Evolutionary conservation across 1,284 basidiomycete genomes (phyloP), one percentile per base, ranked within the genome.

Genomic region (Heterobasidion parviporum): DNA sequence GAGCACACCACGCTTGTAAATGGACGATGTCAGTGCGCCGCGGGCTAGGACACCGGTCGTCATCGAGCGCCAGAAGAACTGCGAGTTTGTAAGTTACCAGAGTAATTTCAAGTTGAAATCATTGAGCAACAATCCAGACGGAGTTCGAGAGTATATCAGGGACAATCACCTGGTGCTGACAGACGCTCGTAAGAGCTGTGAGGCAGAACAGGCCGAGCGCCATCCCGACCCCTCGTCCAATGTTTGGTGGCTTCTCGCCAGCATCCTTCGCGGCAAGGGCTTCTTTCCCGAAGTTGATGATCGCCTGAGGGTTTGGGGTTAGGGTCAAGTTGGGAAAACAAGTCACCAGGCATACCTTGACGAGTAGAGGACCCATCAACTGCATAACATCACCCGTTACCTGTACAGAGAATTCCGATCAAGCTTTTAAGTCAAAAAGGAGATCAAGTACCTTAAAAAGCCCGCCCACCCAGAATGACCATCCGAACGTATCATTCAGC

Each of bases 51-150:
- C 80, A 36, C 89, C 89, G 0, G 81, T 81, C 10, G 76, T 73
- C 85, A 87, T 87, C 1, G 84, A 83, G 34, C 85, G 77, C 81
- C 84, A 91, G 74, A 90, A 91, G 70, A 88, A 91, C 76, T 87
- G 84, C 26, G 5, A 26, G 26, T 26, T 26, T 18, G 18, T 18
- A 18, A 18, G 26, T 5, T 26, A 26, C 26, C 26, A 26, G 6
- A 26, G 26, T 6, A 26, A 4, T 5, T 26, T 26, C 6, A 26
- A 26, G 26, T 26, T 26, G 6, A 26, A 5, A 26, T 6, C 26
- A 26, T 26, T 26, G 26, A 26, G 6, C 26, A 26, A 26, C 26
- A 26, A 26, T 26, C 26, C 26, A 26, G 26, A 26, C 5, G 26
- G 26, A 4, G 26, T 26, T 26, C 26, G 5, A 26, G 26, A 26